Evolutionary conservation across 2,329 filamentous ascomycete genomes (phyloP).

Genomic region (Ramichloridium luteum): DNA sequence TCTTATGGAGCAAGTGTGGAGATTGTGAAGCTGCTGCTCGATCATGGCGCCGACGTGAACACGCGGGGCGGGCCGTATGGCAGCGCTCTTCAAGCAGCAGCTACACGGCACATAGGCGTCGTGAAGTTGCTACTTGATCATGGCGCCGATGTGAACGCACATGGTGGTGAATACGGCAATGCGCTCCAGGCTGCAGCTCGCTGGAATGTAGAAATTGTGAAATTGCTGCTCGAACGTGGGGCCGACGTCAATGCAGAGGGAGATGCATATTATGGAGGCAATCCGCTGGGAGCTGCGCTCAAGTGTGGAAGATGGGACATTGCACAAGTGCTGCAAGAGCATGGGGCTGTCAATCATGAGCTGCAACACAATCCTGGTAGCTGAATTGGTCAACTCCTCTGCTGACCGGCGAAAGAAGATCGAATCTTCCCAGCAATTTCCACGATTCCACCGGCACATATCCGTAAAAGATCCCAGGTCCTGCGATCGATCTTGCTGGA

Average conservation of each 20-base stretch:
- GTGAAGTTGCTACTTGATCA: conserved; percentile 10
- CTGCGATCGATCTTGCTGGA: too few relatives aligned
- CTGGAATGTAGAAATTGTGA: conserved; percentile 8
- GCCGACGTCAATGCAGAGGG: conserved; percentile 12
- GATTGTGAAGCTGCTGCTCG: conserved; percentile 11
- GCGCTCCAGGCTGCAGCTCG: conserved; percentile 14
- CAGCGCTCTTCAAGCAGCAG: conserved; percentile 10
- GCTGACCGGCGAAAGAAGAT: too few relatives aligned
- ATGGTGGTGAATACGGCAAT: conserved; percentile 13
- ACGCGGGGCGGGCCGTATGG: conserved; percentile 13
- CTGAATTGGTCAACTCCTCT: too few relatives aligned
- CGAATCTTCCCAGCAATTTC: too few relatives aligned
- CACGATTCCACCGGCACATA: too few relatives aligned
- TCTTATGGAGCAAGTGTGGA: conserved; percentile 8
- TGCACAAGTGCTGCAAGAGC: too few relatives aligned
- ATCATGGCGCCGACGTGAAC: conserved; percentile 9
- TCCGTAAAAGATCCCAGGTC: too few relatives aligned
- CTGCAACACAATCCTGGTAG: too few relatives aligned
- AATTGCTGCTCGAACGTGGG: conserved; percentile 7
- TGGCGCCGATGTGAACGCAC: conserved; percentile 12
- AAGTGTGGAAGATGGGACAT: too few relatives aligned
- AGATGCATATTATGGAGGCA: too few relatives aligned
- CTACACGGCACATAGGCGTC: conserved; percentile 8
- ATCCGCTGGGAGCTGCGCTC: too few relatives aligned
- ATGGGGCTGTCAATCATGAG: too few relatives aligned